Percentiles rank a stretch among this genome's conserved stretches.
These are phyloP conservation scores for Dichotomocladium elegans DNA, from an alignment of 371 early-diverging fungal genomes.

Conservation along the genomic window DNA sequence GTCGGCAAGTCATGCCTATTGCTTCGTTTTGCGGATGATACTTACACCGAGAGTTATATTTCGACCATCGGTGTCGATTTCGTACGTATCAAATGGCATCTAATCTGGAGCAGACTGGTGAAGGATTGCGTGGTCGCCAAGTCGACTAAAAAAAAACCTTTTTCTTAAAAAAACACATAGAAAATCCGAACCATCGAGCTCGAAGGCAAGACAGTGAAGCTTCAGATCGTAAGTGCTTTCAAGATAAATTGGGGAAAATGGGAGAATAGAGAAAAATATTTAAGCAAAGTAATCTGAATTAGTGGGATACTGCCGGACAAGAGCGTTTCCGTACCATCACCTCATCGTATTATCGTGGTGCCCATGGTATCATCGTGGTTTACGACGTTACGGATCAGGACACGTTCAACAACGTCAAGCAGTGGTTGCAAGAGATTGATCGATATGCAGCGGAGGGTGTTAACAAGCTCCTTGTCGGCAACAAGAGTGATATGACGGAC, in stretches of 20 bases:
- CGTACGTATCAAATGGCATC: too few relatives aligned
- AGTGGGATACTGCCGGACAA: slow-evolving; percentile 99
- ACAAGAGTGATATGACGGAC: slow-evolving; percentile 95
- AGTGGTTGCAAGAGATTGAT: slow-evolving; percentile 97
- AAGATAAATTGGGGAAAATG: neutral
- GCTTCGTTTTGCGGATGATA: slow-evolving; percentile 98
- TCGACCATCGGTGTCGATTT: slow-evolving; percentile 99
- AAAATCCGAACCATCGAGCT: slow-evolving; percentile 99
- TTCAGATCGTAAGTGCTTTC: slow-evolving; percentile 88
- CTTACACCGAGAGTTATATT: slow-evolving; percentile 96
- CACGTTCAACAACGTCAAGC: slow-evolving; percentile 82
- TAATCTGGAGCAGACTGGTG: too few relatives aligned
- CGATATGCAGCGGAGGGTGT: slow-evolving; percentile 55
- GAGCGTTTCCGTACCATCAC: slow-evolving; percentile 99
- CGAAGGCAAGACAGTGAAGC: slow-evolving; percentile 97
- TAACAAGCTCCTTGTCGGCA: slow-evolving; percentile 96
- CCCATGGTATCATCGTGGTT: slow-evolving; percentile 98
- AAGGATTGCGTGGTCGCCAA: too few relatives aligned
- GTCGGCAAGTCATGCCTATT: slow-evolving; percentile 99
- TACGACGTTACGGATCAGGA: slow-evolving; percentile 98
- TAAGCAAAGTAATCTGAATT: neutral
- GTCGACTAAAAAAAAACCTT: too few relatives aligned
- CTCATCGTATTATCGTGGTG: slow-evolving; percentile 93
- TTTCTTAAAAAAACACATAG: too few relatives aligned
- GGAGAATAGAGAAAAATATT: slow-evolving; percentile 69